Percentiles rank a stretch among this genome's conserved stretches.
phyloP scores from a whole-genome alignment of 352 stramenopile species.

The Globisporangium barbulae region DNA sequence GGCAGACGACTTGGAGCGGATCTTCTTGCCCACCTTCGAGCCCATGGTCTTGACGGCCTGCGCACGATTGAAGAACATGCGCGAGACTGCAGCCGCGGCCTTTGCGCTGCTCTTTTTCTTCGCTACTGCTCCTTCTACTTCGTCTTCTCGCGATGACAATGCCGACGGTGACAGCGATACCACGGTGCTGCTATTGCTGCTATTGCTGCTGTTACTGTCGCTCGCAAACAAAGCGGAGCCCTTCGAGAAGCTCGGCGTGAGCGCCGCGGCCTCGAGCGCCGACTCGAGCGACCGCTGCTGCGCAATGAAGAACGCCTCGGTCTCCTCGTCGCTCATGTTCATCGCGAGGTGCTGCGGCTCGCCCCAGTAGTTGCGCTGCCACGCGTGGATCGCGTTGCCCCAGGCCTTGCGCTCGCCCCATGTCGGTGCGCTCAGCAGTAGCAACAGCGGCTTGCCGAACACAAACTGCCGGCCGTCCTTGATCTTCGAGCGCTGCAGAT shows the following conservation, averaged over 20 bases:
- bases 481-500: constrained; percentile 69
- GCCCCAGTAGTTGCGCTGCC: constrained; percentile 86
- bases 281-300: constrained; percentile 56
- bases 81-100: constrained; percentile 31
- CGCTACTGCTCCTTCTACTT: background rate
- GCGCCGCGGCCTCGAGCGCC: constrained; percentile 28
- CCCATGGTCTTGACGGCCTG: constrained; percentile 63
- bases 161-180: background rate
- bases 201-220: constrained; percentile 6
- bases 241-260: background rate
- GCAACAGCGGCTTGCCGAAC: constrained; percentile 45
- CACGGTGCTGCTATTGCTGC: constrained; percentile 3
- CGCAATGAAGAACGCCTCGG: constrained; percentile 74
- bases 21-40: constrained; percentile 58
- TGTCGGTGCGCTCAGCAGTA: constrained; percentile 67
- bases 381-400: constrained; percentile 85
- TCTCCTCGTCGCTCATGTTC: constrained; percentile 47
- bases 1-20: constrained; percentile 42
- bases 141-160: background rate
- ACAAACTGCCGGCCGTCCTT: constrained; percentile 64
- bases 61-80: constrained; percentile 48
- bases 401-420: constrained; percentile 79
- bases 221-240: constrained; percentile 2
- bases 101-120: constrained; percentile 16
- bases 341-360: constrained; percentile 62